Evolutionary conservation across 2,329 filamentous ascomycete species (phyloP), one percentile per base, ranked within the genome.

Genomic region (Sclerotinia glacialis): DNA sequence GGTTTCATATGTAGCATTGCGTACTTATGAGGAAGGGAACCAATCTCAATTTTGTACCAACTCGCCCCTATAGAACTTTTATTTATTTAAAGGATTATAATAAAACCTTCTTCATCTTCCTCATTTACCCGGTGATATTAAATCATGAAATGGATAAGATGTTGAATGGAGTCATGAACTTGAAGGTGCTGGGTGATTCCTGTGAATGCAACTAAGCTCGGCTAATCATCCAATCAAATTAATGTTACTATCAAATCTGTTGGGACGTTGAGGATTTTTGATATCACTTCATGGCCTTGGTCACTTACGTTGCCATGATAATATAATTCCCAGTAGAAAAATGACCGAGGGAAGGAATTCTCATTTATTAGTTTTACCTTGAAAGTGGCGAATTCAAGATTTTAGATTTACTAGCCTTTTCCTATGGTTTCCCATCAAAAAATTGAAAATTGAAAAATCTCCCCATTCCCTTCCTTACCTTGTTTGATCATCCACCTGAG

Each of bases 401-500:
- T 42, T 14, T 23, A 34, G 18, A 53, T 53, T 53, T 9, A 34
- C 42, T 47, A 59, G 21, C 8, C 6, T 23, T 34, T 5, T 6
- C n/a, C 23, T 23, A 56, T n/a, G n/a, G 8, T 37, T 37, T 60
- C 58, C 58, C 58, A 49, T 14, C 58, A 49, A 60, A 60, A 60
- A 31, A 52, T 28, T 23, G n/a, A n/a, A n/a, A 44, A 26, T 14
- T 1, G 2, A 5, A 34, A 59, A 59, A 31, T 31, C 23, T 5
- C 9, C 9, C 50, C 50, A 34, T 53, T 21, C 3, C 12, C 54
- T 60, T 47, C 12, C 54, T 60, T 47, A 34, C 28, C 26, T 60
- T 60, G 42, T 60, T 60, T 60, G 56, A 60, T 60, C 42, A 60
- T 21, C 56, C 63, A 53, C 52, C 37, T 53, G 55, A 65, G 23